These are phyloP conservation scores for Melastoma candidum DNA, from an alignment of 441 rosid genomes.

Conservation along the genomic window DNA sequence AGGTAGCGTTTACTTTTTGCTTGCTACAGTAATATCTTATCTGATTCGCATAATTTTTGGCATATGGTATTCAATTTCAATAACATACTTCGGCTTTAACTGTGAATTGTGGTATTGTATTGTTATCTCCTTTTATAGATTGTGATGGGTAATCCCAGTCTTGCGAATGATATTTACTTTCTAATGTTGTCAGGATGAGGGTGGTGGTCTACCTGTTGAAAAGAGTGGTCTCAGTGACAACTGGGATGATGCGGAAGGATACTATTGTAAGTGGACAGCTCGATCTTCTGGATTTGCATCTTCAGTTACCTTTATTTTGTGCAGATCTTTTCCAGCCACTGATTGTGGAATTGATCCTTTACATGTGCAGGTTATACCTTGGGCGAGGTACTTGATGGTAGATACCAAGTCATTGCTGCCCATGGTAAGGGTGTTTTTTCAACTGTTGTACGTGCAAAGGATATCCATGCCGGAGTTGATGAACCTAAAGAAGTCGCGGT, in stretches of 20 bases:
- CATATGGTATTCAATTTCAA: no score
- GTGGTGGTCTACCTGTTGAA: slow-evolving; percentile 52
- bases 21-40: no score
- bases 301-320: background rate
- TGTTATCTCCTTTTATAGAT: no score
- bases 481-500: slow-evolving; percentile 91
- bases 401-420: slow-evolving; percentile 90
- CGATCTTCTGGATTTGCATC: background rate
- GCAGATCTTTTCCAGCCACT: no score
- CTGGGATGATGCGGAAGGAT: slow-evolving; percentile 99
- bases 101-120: no score
- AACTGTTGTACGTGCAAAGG: slow-evolving; percentile 88
- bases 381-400: slow-evolving; percentile 92
- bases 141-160: background rate
- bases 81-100: no score
- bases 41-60: no score
- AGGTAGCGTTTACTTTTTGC: no score
- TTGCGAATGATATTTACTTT: slow-evolving; percentile 9
- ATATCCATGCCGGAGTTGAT: slow-evolving; percentile 57
- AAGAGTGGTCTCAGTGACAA: slow-evolving; percentile 90
- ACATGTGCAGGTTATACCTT: slow-evolving; percentile 63
- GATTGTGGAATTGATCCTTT: no score
- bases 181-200: slow-evolving; percentile 46
- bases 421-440: slow-evolving; percentile 99
- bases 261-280: slow-evolving; percentile 61